A percentile compares a stretch with the other conserved stretches of the same genome.
Evolutionary conservation across 768 basidiomycete genomes (phyloP).

Genomic region (Boletus rufocinnamomeus): DNA sequence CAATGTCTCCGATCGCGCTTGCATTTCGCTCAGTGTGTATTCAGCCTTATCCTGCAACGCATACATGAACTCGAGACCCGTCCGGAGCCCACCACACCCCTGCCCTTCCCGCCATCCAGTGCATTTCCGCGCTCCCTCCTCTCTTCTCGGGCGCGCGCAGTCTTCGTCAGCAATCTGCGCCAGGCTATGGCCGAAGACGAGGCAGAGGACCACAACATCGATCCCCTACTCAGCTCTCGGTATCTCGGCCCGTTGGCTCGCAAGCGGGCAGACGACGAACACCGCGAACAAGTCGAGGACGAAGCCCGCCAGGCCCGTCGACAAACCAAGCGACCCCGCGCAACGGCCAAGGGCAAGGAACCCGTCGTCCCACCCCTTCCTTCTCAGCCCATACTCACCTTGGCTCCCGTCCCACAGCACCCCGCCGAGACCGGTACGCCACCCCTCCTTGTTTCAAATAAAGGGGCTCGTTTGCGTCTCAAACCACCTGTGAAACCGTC

Average conservation of each 20-base stretch:
- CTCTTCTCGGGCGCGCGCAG: constrained; percentile 43
- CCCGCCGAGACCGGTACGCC: constrained; percentile 17
- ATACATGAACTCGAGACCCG: constrained; percentile 60
- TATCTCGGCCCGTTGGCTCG: constrained; percentile 47
- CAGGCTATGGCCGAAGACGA: constrained; percentile 48
- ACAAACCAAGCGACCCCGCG: constrained; percentile 35
- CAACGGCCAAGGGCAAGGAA: constrained; percentile 43
- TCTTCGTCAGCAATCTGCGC: constrained; percentile 50
- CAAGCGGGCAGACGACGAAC: constrained; percentile 47
- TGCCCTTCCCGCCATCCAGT: constrained; percentile 43
- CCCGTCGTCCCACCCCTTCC: constrained; percentile 22
- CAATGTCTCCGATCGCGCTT: background rate
- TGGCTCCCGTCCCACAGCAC: constrained; percentile 27
- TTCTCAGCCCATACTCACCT: constrained; percentile 30
- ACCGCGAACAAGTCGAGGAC: constrained; percentile 44
- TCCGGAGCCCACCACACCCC: constrained; percentile 33
- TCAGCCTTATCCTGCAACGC: constrained; percentile 56
- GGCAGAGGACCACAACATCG: constrained; percentile 44
- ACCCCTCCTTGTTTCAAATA: constrained; percentile 45
- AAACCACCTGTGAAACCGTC: constrained; percentile 45
- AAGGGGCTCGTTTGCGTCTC: constrained; percentile 51
- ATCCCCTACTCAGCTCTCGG: constrained; percentile 49
- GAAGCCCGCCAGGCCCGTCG: constrained; percentile 46
- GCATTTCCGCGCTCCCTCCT: constrained; percentile 53
- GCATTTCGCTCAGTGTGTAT: constrained; percentile 4